These are phyloP conservation scores for Vachellia collinsii DNA, from an alignment of 306 rosid species.

Conservation along the genomic window DNA sequence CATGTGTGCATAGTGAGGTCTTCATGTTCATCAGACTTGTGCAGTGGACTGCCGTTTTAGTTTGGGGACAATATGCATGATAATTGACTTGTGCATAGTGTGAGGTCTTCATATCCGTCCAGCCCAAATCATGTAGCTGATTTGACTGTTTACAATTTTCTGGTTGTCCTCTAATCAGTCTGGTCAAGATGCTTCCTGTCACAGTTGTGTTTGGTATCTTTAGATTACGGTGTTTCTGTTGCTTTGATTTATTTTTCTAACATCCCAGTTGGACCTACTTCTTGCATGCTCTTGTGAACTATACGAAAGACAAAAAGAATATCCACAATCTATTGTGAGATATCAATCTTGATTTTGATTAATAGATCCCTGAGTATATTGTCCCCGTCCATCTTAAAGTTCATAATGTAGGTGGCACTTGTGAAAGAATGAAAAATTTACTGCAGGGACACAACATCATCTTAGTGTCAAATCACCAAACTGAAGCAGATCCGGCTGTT, in stretches of 20 bases:
- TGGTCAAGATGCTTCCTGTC: slow-evolving; percentile 40
- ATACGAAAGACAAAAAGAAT: slow-evolving; percentile 26
- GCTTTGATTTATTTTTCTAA: slow-evolving; percentile 19
- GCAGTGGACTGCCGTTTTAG: slow-evolving; percentile 3
- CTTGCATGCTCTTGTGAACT: slow-evolving; percentile 29
- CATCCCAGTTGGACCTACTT: slow-evolving; percentile 16
- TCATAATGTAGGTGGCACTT: slow-evolving; percentile 33
- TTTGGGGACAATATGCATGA: slow-evolving; percentile 24
- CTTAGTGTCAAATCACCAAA: slow-evolving; percentile 96
- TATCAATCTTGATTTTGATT: slow-evolving; percentile 31
- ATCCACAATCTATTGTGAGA: slow-evolving; percentile 23
- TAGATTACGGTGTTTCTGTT: slow-evolving; percentile 36
- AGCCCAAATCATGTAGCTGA: slow-evolving; percentile 8
- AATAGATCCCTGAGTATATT: slow-evolving; percentile 32
- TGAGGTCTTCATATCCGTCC: background rate
- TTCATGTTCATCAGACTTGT: slow-evolving; percentile 26
- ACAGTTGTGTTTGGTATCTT: slow-evolving; percentile 29
- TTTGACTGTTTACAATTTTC: slow-evolving; percentile 32
- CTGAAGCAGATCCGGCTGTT: slow-evolving; percentile 98
- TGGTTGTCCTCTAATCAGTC: slow-evolving; percentile 32
- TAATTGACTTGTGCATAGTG: background rate
- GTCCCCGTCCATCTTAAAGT: slow-evolving; percentile 8
- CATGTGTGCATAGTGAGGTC: slow-evolving; percentile 8
- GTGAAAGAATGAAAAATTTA: slow-evolving; percentile 33
- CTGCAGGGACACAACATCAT: slow-evolving; percentile 95